Conservation (phyloP, 176 grass and related monocot species). For the Metroxylon sagu region DNA sequence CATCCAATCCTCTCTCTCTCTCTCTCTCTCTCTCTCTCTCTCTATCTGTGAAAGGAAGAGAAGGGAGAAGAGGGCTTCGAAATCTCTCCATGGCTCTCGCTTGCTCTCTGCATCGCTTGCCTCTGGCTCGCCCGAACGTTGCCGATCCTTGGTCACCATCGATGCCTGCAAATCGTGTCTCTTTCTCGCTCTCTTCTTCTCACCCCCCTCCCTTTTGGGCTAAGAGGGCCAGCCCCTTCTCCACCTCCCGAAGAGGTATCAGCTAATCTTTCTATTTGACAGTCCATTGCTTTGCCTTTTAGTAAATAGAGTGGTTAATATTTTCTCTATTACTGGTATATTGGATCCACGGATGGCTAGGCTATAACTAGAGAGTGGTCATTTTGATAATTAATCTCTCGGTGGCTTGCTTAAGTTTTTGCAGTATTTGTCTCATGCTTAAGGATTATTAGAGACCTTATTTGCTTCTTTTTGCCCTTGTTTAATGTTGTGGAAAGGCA, state of each 20-base stretch:
- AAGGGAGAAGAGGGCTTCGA: neutral
- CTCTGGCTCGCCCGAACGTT: neutral
- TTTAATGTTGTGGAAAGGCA: no score
- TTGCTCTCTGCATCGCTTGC: conserved; percentile 16
- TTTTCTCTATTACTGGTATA: neutral
- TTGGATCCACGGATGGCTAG: no score
- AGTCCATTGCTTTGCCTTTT: neutral
- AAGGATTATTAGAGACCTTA: no score
- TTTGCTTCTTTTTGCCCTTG: no score
- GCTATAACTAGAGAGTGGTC: no score
- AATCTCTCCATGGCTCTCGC: conserved; percentile 28
- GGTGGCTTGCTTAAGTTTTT: no score
- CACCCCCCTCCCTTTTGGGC: neutral
- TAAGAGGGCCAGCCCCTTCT: neutral
- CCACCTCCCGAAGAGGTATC: conserved; percentile 4
- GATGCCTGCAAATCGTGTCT: neutral
- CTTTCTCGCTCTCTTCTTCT: neutral
- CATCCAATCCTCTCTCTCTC: no score
- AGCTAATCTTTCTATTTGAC: neutral
- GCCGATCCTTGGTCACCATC: neutral
- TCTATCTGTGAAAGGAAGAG: no score
- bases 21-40: no score
- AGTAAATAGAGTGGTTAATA: neutral
- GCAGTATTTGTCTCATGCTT: no score
- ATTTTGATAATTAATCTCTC: no score